Conservation (phyloP, 495 filamentous ascomycete species). For the Trichoderma virens region DNA sequence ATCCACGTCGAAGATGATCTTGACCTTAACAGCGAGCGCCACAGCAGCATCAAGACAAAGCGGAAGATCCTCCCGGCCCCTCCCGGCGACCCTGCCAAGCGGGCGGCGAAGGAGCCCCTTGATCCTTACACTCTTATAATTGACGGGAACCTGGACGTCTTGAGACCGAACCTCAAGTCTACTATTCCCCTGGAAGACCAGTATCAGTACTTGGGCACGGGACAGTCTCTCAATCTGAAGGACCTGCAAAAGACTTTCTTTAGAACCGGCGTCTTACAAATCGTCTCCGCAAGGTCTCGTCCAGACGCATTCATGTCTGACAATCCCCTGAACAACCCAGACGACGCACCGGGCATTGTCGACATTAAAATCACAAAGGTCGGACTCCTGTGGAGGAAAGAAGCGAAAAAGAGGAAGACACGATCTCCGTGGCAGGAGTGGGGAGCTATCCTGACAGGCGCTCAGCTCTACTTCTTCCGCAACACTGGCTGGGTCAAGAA, state of each 20-base stretch:
- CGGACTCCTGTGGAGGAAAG: slow-evolving; percentile 91
- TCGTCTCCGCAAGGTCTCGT: slow-evolving; percentile 82
- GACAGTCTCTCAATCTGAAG: slow-evolving; percentile 61
- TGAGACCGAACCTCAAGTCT: slow-evolving; percentile 80
- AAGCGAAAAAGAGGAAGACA: slow-evolving; percentile 86
- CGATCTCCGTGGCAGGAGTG: slow-evolving; percentile 98
- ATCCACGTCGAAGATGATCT: slow-evolving; percentile 92
- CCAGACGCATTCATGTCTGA: slow-evolving; percentile 92
- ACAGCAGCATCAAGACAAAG: slow-evolving; percentile 56
- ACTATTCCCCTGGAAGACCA: slow-evolving; percentile 89
- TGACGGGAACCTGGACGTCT: slow-evolving; percentile 71
- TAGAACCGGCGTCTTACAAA: slow-evolving; percentile 84
- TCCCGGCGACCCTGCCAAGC: slow-evolving; percentile 53
- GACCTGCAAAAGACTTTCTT: slow-evolving; percentile 81
- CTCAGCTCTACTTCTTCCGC: slow-evolving; percentile 93
- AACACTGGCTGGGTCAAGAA: slow-evolving; percentile 88
- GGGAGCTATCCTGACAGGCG: slow-evolving; percentile 90
- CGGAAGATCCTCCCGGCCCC: slow-evolving; percentile 60
- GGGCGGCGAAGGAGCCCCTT: slow-evolving; percentile 70
- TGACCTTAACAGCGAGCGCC: slow-evolving; percentile 66
- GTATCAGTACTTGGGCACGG: slow-evolving; percentile 77
- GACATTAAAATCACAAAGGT: slow-evolving; percentile 98
- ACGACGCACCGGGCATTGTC: slow-evolving; percentile 85
- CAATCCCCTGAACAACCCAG: slow-evolving; percentile 71
- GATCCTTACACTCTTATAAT: slow-evolving; percentile 93